Evolutionary conservation across 495 filamentous ascomycete species (phyloP).

Genomic region (Bathelium albidoporum): DNA sequence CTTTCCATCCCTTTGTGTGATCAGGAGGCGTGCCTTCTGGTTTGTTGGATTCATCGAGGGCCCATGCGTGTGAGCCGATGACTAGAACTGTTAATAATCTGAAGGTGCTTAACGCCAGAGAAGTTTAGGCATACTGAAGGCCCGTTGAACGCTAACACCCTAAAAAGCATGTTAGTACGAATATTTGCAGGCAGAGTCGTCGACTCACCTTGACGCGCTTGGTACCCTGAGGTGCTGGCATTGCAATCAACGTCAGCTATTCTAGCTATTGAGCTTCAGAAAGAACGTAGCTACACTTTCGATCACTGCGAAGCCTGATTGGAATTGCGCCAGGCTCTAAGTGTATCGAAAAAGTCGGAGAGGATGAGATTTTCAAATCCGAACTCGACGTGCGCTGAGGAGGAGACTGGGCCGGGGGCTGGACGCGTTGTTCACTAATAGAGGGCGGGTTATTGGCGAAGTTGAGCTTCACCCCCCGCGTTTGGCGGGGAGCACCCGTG

Average conservation of each 20-base stretch:
- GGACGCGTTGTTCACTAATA: neutral
- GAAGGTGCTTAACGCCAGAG: neutral
- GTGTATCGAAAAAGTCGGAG: neutral
- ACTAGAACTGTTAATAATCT: neutral
- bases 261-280: neutral
- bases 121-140: neutral
- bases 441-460: neutral
- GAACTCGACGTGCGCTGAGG: neutral
- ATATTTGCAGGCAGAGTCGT: neutral
- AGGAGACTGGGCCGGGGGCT: neutral
- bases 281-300: neutral
- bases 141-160: neutral
- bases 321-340: neutral
- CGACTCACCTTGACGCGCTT: constrained; percentile 6
- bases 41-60: neutral
- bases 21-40: constrained; percentile 39
- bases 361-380: neutral
- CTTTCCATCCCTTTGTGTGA: constrained; percentile 92
- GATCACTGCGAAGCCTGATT: neutral
- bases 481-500: neutral
- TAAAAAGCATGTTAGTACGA: neutral
- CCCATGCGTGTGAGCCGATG: constrained; percentile 10
- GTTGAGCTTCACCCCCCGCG: neutral
- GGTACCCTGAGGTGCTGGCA: constrained; percentile 5
- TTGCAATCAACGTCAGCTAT: neutral